Percentiles rank a stretch among this genome's conserved stretches.
phyloP scores from a whole-genome alignment of 495 filamentous ascomycete genomes.

The Daldinia vernicosa region DNA sequence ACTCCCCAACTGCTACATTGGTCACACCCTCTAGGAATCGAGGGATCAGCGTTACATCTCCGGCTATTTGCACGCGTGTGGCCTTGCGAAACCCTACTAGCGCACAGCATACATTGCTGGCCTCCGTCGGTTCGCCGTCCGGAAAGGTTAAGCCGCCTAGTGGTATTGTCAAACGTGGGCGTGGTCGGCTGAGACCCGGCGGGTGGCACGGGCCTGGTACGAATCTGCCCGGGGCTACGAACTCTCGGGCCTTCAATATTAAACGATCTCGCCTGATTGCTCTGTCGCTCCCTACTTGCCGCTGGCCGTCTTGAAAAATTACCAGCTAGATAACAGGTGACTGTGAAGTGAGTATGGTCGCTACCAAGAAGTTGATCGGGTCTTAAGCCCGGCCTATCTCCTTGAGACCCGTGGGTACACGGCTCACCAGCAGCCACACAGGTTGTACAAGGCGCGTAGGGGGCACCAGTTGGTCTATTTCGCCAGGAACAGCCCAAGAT shows the following conservation, averaged over 20 bases:
- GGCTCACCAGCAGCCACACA: background rate
- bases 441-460: background rate
- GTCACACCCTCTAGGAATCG: background rate
- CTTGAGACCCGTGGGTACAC: background rate
- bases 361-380: background rate
- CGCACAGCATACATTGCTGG: background rate
- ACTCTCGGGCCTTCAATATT: background rate
- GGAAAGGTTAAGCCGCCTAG: background rate
- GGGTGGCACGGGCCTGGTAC: too few relatives aligned
- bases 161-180: background rate
- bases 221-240: background rate
- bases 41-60: background rate
- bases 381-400: too few relatives aligned
- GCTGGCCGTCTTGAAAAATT: background rate
- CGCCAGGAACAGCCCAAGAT: slow-evolving; percentile 16
- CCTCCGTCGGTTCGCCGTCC: background rate
- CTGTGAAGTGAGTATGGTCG: background rate
- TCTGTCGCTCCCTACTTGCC: background rate
- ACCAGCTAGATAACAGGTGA: background rate
- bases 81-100: background rate
- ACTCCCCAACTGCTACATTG: slow-evolving; percentile 5
- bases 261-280: background rate
- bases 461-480: background rate
- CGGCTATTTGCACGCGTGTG: background rate
- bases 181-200: background rate